Conservation (phyloP, 2,329 filamentous ascomycete species). For the Colletotrichum falcatum region DNA sequence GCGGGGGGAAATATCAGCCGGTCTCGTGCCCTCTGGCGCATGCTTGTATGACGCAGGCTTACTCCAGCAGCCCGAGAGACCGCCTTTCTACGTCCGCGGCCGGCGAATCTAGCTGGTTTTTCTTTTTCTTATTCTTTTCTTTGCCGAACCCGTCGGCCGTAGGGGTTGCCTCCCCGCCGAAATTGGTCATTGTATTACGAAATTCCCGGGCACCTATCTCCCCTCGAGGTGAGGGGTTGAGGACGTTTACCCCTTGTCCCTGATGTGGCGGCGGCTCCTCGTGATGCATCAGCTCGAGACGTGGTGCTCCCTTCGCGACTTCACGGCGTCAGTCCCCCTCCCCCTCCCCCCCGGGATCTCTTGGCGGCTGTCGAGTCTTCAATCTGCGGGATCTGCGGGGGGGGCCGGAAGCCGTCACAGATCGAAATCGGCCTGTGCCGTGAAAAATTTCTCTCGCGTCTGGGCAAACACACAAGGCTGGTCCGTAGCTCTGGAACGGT, state of each 20-base stretch:
- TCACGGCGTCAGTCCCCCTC: not conserved
- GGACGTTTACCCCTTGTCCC: not conserved
- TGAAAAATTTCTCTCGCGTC: not conserved
- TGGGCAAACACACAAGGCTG: conserved; percentile 8
- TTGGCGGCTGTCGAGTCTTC: not conserved
- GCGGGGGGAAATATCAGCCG: not conserved
- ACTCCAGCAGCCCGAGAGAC: conserved; percentile 9
- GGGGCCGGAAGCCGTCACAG: not conserved
- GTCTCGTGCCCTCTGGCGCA: conserved; percentile 32
- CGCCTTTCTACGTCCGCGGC: not conserved
- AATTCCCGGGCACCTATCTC: not conserved
- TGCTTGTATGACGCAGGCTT: conserved; percentile 24
- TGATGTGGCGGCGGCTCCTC: not conserved
- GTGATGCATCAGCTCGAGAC: not conserved
- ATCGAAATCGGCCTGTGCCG: not conserved
- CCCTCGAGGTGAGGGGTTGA: not conserved
- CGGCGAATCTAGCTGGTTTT: too few relatives aligned
- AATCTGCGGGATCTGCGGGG: too few relatives aligned
- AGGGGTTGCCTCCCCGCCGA: not conserved
- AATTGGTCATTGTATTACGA: conserved; percentile 7
- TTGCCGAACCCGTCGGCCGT: not conserved
- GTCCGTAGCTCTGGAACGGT: conserved; percentile 9
- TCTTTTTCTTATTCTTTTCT: too few relatives aligned
- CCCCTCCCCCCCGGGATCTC: not conserved
- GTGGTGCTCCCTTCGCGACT: not conserved